Base-by-base conservation (phyloP, 2,329 filamentous ascomycete genomes). In the Pseudogymnoascus sp. region DNA sequence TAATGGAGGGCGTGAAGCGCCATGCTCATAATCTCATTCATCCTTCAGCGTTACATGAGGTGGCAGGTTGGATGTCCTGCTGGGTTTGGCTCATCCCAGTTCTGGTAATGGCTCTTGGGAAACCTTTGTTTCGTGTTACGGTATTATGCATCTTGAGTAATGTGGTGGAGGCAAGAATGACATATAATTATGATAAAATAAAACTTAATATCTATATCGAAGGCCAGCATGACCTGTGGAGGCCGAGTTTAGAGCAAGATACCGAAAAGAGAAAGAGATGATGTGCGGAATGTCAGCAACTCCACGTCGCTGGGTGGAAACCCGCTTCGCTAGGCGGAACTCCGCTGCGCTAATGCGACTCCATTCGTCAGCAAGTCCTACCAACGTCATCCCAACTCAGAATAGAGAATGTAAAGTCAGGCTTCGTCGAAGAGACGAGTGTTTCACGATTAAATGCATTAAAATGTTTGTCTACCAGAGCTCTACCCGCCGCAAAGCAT, bases 401-500 rank as follows among this genome's bases (percentile, higher is more conserved):
- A 11, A 45, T 19, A 6, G 19, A 45, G 19, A 45, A 26, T 45
- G 41, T 23, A 26, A 45, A 26, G 41, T 45, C 21, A 14, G 19
- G 21, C 21, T 45, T 45, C 21, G 10, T 26, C 11, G 19, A 26
- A 45, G 41, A 45, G 21, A 45, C 12, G 12, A 23, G 3, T 6
- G 19, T 5, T 45, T 45, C 41, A 26, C 10, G 19, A 45, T 45
- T 26, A 6, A 45, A 26, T 23, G 6, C 11, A 26, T 26, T n/a
- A 26, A 26, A 23, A 59, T 61, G 38, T 23, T 61, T 37, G 41
- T 59, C n/a, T 23, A 49, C 33, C 62, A 63, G 21, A 65, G 61
- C 37, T 33, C 61, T 12, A 65, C 59, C 26, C 52, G 64, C 21
- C 38, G 63, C 21, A 70, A 70, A 60, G 61, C 68, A 8, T 70